Base-by-base conservation (phyloP, 768 basidiomycete genomes). In the Clitopilus passeckerianus region DNA sequence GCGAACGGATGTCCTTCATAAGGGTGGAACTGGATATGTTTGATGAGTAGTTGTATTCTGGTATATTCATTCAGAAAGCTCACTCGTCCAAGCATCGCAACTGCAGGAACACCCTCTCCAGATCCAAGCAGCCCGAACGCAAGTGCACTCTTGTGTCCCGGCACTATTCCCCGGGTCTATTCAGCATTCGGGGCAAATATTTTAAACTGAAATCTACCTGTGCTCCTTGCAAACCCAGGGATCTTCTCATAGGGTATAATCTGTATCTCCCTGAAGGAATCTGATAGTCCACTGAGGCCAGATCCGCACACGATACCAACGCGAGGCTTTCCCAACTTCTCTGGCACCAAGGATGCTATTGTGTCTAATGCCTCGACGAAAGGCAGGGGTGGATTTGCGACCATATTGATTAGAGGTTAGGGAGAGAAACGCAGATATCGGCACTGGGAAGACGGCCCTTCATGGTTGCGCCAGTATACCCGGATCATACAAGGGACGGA, bases 281-380 rank as follows among this genome's bases (percentile, higher is more conserved):
- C 77, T 0, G 82, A 90, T 24, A 96, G 79, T 0, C 90, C 91
- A 66, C 85, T 86, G 55, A 95, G 75, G 2, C 94, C 93, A 1
- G 89, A 91, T 59, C 94, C 93, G 69, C 93, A 95, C 24, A 95
- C 86, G 65, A 95, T 91, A 18, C 89, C 93, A 16, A 93, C 82
- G 34, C 76, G 77, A 9, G 93, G 93, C 22, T 63, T 69, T 60
- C 71, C 72, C 7, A 78, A 63, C 18, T 68, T 69, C 10, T 55
- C 64, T 6, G 80, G 79, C 34, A 81, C 22, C 46, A 50, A 20
- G 10, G 46, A 50, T 20, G 46, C 22, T 9, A 50, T 20, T 10
- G 46, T 23, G 18, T 50, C 46, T n/a, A 50, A 18, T 5, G 46
- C 16, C 20, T 50, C 46, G 12, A 50, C 46, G 20, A 50, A 50